Base-by-base conservation (phyloP, 371 early-diverging fungal species). In the Mucor ambiguus region DNA sequence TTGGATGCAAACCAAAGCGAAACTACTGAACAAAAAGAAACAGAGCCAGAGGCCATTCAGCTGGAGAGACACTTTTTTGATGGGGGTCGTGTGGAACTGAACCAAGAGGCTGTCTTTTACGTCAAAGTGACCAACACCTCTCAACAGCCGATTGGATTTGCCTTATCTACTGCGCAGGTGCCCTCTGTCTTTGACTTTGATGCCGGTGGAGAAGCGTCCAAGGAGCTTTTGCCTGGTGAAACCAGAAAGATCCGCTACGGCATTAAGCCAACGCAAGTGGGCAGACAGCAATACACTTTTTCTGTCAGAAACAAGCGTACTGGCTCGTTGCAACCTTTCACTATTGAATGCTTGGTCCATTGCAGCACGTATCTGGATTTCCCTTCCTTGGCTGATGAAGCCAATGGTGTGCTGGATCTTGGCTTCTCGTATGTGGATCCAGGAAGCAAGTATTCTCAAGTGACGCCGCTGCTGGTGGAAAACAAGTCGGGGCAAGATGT, bases 361-460 rank as follows among this genome's bases (percentile, higher is more conserved):
- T 78, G 74, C 16, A 66, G 65, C 12, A 81, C 68, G 37, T 93
- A 92, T 66, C 67, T 94, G 18, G 69, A 72, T 4, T 92, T 94
- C 60, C 91, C 90, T 30, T 84, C 85, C 0, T 66, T 89, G 29
- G 83, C 82, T 7, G 85, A 83, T 44, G 84, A 84, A 60, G 70
- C 70, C 0, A 75, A 83, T 4, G 81, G 82, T 65, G 90, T 89
- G 29, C 68, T 93, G 55, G 93, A 95, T 69, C 81, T 94, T 26
- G 94, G 93, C 0, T 90, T 88, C 59, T 94, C 93, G 32, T 95
- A 92, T 72, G 88, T 95, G 1, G 93, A 93, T 69, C 83, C 90
- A 3, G 80, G 88, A 14, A 87, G 84, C 63, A 93, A 91, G 70
- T 94, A 87, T 62, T 90, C 94, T 2, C 89, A 88, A 62, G 89